These are phyloP conservation scores for Coemansia asiatica DNA, from an alignment of 192 early-diverging fungal species.

Conservation along the genomic window DNA sequence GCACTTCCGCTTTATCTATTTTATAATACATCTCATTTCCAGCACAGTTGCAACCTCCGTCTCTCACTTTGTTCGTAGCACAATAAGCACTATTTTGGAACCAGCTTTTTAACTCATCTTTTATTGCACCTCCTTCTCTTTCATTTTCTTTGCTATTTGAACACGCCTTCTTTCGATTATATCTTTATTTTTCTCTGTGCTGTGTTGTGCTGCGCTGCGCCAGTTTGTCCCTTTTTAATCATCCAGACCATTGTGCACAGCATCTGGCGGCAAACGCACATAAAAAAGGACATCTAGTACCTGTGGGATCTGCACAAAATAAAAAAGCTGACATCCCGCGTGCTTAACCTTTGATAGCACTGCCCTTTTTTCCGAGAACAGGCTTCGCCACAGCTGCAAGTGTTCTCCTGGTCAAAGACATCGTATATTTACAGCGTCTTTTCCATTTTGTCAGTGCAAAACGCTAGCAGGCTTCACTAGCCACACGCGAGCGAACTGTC, in stretches of 20 bases:
- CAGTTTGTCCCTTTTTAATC: not conserved
- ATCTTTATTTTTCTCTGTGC: not conserved
- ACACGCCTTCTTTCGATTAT: not conserved
- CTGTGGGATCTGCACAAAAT: not conserved
- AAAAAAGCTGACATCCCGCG: not conserved
- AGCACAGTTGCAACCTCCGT: too few species aligned
- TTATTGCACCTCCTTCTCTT: not conserved
- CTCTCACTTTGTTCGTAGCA: too few species aligned
- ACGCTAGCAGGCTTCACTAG: not conserved
- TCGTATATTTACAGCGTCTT: not conserved
- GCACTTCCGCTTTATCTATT: too few species aligned
- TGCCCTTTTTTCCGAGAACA: not conserved
- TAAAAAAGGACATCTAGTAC: constrained; percentile 1
- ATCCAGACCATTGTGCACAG: not conserved
- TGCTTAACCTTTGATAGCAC: not conserved
- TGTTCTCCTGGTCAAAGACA: not conserved
- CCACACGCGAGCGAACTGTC: not conserved
- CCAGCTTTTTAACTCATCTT: not conserved
- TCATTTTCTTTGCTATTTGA: not conserved
- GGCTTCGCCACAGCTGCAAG: not conserved
- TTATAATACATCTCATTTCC: too few species aligned
- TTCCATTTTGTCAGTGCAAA: not conserved
- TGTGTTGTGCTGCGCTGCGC: not conserved
- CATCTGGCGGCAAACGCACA: not conserved
- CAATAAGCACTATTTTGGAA: not conserved